These are phyloP conservation scores for Quercus dentata DNA, from an alignment of 306 rosid genomes.

Conservation along the genomic window DNA sequence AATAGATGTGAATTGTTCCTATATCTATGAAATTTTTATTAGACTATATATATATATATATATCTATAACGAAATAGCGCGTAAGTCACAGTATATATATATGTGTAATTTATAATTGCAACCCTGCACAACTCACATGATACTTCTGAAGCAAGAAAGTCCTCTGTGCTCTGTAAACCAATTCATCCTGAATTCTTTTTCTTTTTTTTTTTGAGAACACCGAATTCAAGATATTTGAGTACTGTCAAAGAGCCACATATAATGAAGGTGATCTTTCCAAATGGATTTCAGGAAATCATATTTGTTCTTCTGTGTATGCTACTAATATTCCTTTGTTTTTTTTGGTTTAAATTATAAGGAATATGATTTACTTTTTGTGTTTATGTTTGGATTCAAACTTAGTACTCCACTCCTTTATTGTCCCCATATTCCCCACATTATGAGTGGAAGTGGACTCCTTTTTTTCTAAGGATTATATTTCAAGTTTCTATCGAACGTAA, in stretches of 20 bases:
- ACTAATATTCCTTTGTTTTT: neutral
- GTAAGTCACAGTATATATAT: neutral
- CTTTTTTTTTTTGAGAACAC: no score
- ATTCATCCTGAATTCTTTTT: neutral
- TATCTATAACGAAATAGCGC: no score
- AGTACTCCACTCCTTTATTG: neutral
- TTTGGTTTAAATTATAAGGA: neutral
- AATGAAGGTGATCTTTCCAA: neutral
- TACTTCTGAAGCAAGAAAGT: neutral
- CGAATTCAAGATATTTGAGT: neutral
- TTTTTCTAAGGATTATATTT: neutral
- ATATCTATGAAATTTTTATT: no score
- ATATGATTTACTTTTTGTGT: neutral
- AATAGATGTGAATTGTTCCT: no score
- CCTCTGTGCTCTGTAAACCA: neutral
- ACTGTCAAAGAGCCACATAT: neutral
- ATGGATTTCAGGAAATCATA: neutral
- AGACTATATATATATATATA: no score
- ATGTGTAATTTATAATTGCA: neutral
- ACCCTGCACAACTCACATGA: neutral
- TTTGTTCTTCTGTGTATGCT: neutral
- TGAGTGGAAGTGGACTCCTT: neutral
- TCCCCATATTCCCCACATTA: slow-evolving; percentile 1
- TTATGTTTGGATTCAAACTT: neutral
- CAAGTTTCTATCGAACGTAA: neutral